A percentile compares a stretch with the other conserved stretches of the same genome.
These are phyloP conservation scores for Chamaecyparis obtusa DNA, from an alignment of 75 land plant genomes.

Conservation along the genomic window DNA sequence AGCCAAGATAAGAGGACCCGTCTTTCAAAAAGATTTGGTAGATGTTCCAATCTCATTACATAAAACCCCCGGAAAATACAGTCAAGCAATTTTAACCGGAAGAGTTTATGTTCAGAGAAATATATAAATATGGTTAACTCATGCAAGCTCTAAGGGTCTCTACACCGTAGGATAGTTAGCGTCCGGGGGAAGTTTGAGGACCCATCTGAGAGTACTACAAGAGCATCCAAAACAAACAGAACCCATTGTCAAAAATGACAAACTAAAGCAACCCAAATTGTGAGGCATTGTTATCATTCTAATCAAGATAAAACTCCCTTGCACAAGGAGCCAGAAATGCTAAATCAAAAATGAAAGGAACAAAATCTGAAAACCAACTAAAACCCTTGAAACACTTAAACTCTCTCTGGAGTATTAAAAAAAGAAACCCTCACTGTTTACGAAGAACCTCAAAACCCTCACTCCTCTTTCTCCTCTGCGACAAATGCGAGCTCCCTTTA, in stretches of 20 bases:
- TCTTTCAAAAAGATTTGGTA: background rate
- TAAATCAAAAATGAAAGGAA: background rate
- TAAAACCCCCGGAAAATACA: too few species aligned
- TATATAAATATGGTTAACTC: background rate
- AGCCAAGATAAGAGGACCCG: background rate
- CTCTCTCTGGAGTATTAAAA: background rate
- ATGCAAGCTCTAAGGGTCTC: background rate
- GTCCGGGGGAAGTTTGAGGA: background rate
- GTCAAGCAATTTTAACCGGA: background rate
- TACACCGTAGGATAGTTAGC: too few species aligned
- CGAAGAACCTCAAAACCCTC: slow-evolving; percentile 6
- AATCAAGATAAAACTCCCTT: background rate
- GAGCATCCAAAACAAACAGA: background rate
- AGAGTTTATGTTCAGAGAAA: background rate
- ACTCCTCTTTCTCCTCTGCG: background rate
- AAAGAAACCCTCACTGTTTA: slow-evolving; percentile 2
- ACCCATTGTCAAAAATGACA: background rate
- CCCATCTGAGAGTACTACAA: background rate
- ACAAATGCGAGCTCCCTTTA: background rate
- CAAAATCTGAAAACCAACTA: background rate
- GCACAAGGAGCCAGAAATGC: background rate
- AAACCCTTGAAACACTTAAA: background rate
- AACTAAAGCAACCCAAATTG: background rate
- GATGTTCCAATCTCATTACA: background rate
- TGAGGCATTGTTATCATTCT: background rate